Percentiles rank a stretch among this genome's conserved stretches.
These are phyloP conservation scores for Pedinophyceae sp. DNA, from an alignment of 139 green algal genomes.

Conservation along the genomic window DNA sequence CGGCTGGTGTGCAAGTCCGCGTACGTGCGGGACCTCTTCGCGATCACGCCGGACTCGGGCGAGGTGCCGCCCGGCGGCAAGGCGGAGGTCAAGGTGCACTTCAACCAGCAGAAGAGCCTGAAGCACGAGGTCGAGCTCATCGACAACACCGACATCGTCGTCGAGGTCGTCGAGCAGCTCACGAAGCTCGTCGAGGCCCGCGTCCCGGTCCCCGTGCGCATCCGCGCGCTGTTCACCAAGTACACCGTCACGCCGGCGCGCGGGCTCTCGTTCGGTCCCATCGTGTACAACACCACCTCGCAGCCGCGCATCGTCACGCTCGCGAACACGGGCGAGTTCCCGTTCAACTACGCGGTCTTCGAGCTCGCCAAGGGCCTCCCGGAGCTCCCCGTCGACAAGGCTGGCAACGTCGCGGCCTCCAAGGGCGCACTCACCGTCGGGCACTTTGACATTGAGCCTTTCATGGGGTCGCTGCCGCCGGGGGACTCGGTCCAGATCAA, in stretches of 20 bases:
- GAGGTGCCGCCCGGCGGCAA: slow-evolving; percentile 23
- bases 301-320: slow-evolving; percentile 52
- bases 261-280: slow-evolving; percentile 59
- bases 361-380: slow-evolving; percentile 9
- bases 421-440: slow-evolving; percentile 21
- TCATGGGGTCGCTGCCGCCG: slow-evolving; percentile 22
- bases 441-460: slow-evolving; percentile 39
- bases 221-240: slow-evolving; percentile 46
- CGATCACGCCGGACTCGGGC: slow-evolving; percentile 28
- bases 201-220: slow-evolving; percentile 10
- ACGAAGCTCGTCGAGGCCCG: slow-evolving; percentile 27
- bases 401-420: slow-evolving; percentile 4
- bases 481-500: slow-evolving; percentile 27
- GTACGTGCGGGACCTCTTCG: slow-evolving; percentile 27
- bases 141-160: slow-evolving; percentile 37
- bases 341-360: slow-evolving; percentile 35
- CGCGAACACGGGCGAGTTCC: slow-evolving; percentile 49
- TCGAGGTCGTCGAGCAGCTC: slow-evolving; percentile 50
- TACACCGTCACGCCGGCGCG: slow-evolving; percentile 50
- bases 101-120: slow-evolving; percentile 35
- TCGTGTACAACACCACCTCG: slow-evolving; percentile 45
- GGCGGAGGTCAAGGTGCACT: slow-evolving; percentile 15
- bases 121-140: slow-evolving; percentile 30
- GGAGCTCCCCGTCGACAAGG: slow-evolving; percentile 2
- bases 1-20: slow-evolving; percentile 20